phyloP scores from a whole-genome alignment of 345 rosid species.

The Ceriops zippeliana region DNA sequence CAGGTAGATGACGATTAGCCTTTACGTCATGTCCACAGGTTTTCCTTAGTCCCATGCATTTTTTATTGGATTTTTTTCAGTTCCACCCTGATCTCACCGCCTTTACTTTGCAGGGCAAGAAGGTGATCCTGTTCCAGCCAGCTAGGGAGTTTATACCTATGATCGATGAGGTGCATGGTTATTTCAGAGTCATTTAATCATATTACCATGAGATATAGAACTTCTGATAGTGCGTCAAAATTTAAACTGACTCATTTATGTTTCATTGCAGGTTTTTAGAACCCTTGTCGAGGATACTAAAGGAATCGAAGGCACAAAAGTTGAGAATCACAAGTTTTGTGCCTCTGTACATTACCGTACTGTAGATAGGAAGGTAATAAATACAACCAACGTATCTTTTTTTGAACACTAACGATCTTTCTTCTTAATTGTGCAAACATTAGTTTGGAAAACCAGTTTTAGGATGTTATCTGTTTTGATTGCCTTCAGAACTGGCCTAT shows the following conservation, averaged over 20 bases:
- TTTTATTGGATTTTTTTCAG: neutral
- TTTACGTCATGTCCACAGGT: neutral
- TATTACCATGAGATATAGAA: neutral
- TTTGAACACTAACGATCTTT: neutral
- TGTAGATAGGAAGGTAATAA: slow-evolving; percentile 77
- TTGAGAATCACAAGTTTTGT: slow-evolving; percentile 97
- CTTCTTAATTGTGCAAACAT: neutral
- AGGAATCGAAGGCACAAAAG: slow-evolving; percentile 69
- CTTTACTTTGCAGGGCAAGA: slow-evolving; percentile 54
- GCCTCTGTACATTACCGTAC: slow-evolving; percentile 95
- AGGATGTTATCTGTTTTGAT: slow-evolving; percentile 5
- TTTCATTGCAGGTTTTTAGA: slow-evolving; percentile 58
- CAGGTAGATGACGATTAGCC: slow-evolving; percentile 36
- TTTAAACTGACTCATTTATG: neutral
- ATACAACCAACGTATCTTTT: neutral
- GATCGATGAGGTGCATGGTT: slow-evolving; percentile 57
- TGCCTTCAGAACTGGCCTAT: slow-evolving; percentile 65
- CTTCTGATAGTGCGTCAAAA: neutral
- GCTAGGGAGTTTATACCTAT: slow-evolving; percentile 78
- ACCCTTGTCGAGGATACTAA: slow-evolving; percentile 73
- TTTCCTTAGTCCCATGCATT: neutral
- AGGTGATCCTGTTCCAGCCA: slow-evolving; percentile 82
- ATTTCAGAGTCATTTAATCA: neutral
- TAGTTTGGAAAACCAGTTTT: neutral
- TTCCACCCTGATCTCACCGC: neutral